Conservation (phyloP, 2,329 filamentous ascomycete species). For the Septoria petroselini region DNA sequence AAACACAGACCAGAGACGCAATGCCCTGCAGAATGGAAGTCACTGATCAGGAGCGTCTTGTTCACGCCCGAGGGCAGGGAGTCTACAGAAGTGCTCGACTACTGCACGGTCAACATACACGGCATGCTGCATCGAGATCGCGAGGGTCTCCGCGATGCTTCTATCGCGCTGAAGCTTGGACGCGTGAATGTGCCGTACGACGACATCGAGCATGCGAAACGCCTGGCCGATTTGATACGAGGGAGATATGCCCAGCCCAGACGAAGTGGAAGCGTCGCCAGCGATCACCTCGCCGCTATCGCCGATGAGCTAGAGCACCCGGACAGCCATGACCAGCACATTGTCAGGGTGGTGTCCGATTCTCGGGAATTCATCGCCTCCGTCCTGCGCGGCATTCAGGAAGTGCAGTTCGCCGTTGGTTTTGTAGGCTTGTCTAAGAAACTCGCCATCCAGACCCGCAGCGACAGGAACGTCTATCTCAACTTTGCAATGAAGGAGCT, state of each 20-base stretch:
- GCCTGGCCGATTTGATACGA: constrained; percentile 52
- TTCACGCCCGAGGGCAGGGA: constrained; percentile 84
- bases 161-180: constrained; percentile 85
- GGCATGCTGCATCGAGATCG: constrained; percentile 81
- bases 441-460: constrained; percentile 64
- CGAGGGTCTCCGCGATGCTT: constrained; percentile 84
- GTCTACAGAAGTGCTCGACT: constrained; percentile 82
- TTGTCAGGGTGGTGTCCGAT: constrained; percentile 82
- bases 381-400: constrained; percentile 85
- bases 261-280: constrained; percentile 35
- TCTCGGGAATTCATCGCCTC: constrained; percentile 91
- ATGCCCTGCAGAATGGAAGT: constrained; percentile 88
- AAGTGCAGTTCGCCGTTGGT: constrained; percentile 92
- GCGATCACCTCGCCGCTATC: constrained; percentile 66
- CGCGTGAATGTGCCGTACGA: constrained; percentile 88
- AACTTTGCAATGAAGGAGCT: constrained; percentile 96
- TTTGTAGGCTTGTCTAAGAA: constrained; percentile 83
- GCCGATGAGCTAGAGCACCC: constrained; percentile 69
- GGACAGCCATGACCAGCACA: constrained; percentile 62
- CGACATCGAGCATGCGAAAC: constrained; percentile 66
- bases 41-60: constrained; percentile 78
- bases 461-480: constrained; percentile 69
- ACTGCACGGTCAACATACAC: constrained; percentile 83
- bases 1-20: constrained; percentile 62
- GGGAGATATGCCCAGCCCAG: constrained; percentile 37